Evolutionary conservation across 768 basidiomycete genomes (phyloP), one percentile per base, ranked within the genome.

Genomic region (Hydnomerulius pinastri): DNA sequence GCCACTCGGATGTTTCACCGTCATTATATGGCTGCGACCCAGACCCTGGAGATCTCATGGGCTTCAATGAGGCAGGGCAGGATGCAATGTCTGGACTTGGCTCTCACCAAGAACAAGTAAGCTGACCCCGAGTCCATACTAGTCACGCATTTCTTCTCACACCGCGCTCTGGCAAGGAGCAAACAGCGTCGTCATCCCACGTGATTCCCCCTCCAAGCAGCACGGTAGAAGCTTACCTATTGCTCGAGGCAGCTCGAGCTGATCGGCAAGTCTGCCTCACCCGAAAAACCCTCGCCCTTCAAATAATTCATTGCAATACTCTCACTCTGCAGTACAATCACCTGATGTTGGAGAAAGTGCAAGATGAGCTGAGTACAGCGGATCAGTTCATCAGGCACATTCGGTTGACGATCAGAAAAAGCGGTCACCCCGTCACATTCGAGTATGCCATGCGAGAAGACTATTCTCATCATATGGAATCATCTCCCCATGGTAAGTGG

Each of bases 371-470:
- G 20, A 6, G 25, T 11, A n/a, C 28, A 5, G 38, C 47, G 32
- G 30, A 48, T 24, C 17, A 23, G 12, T 40, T 40, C 21, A 23
- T 48, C 13, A 15, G 47, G 8, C 28, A 40, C 7, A 18, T 48
- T 41, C 20, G 29, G 10, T 21, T 40, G 13, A 28, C 29, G 6
- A 41, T 48, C 24, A 20, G 30, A 15, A 23, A 24, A 29, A 48
- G 47, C 13, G 28, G 47, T 27, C 12, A 28, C 21, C 24, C 47
- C 20, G 38, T 29, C 15, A 18, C 39, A 4, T 48, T 41, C 17
- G 9, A 48, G 39, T 41, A 48, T 48, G 47, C 29, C 7, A 48
- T 48, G 47, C 39, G 17, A 40, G 47, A 48, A 20, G 46, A 36
- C 24, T 28, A 47, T 36, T 25, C 35, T 25, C 40, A 20, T 17